A percentile compares a stretch with the other conserved stretches of the same genome.
Evolutionary conservation across 371 early-diverging fungal genomes (phyloP).

Genomic region (Capillidium rhysosporum): DNA sequence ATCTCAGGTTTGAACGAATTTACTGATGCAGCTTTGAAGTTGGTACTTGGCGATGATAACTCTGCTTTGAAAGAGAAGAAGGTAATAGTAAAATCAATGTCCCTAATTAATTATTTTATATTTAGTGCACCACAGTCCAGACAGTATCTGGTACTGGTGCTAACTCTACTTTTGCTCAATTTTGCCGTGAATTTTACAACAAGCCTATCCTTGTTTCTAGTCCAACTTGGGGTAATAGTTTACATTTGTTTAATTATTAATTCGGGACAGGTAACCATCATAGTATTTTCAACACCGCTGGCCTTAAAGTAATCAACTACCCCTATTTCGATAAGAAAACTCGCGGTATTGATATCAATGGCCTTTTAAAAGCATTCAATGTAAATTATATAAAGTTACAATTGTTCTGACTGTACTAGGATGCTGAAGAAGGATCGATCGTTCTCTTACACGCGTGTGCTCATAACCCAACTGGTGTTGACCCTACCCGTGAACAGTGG

Average conservation of each 20-base stretch:
- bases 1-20: slow-evolving; percentile 65
- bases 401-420: slow-evolving; percentile 12
- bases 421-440: slow-evolving; percentile 55
- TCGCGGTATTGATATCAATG: slow-evolving; percentile 56
- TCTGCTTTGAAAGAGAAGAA: slow-evolving; percentile 55
- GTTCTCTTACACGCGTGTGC: slow-evolving; percentile 78
- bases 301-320: slow-evolving; percentile 63
- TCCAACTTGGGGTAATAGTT: slow-evolving; percentile 83
- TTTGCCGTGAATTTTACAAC: slow-evolving; percentile 47
- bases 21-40: slow-evolving; percentile 46
- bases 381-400: slow-evolving; percentile 8
- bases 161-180: slow-evolving; percentile 63
- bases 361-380: slow-evolving; percentile 38
- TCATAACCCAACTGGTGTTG: slow-evolving; percentile 94
- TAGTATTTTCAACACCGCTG: slow-evolving; percentile 64
- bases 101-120: slow-evolving; percentile 5
- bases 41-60: slow-evolving; percentile 69
- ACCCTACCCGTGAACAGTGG: slow-evolving; percentile 86
- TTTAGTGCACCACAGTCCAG: slow-evolving; percentile 44
- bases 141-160: slow-evolving; percentile 95
- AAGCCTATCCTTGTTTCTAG: slow-evolving; percentile 65
- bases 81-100: slow-evolving; percentile 10
- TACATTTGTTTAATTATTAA: neutral
- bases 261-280: slow-evolving; percentile 61
- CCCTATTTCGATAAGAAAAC: slow-evolving; percentile 69